Base-by-base conservation (phyloP, 2,329 filamentous ascomycete species). In the Fusarium graminum region DNA sequence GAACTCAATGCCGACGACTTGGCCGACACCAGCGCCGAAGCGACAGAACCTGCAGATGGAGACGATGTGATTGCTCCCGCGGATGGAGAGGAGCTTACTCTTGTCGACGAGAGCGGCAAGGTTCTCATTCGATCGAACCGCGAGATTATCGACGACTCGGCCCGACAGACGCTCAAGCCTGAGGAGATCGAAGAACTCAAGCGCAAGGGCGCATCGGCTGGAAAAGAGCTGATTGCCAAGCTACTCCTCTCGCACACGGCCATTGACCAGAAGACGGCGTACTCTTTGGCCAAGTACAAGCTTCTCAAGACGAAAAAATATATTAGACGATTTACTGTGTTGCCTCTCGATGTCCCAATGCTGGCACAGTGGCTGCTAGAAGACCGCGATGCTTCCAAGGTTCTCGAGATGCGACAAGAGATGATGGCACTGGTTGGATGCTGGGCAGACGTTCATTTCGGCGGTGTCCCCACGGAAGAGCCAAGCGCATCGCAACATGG, bases 281-380 rank as follows among this genome's bases (percentile, higher is more conserved):
- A 96, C 74, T 96, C 93, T 4, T 82, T 97, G 58, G 94, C 94
- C 41, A 99, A 99, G 78, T 99, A 99, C 79, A 97, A 95, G 74
- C 82, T 98, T 17, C 85, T 97, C 43, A 99, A 99, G 81, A 91
- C 92, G 67, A 94, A 90, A 76, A 99, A 99, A 79, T 98, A 97
- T 76, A 86, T 98, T 66, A 90, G 91, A 72, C 85, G 93, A 13
- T 98, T 99, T 74, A 92, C 91, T 0, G 87, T 95, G 2, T 78
- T 97, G 50, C 94, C 94, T 1, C 80, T 98, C 69, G 93, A 97
- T 74, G 88, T 96, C 14, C 85, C 89, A 1, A 85, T 88, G 66
- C 81, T 98, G 63, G 88, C 89, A 19, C 87, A 93, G 69, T 96
- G 91, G 82, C 83, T 94, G 73, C 80, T 97, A 47, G 84, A 90